A percentile compares a stretch with the other conserved stretches of the same genome.
phyloP scores from a whole-genome alignment of 164 flowering plant genomes.

The Macadamia tetraphylla region DNA sequence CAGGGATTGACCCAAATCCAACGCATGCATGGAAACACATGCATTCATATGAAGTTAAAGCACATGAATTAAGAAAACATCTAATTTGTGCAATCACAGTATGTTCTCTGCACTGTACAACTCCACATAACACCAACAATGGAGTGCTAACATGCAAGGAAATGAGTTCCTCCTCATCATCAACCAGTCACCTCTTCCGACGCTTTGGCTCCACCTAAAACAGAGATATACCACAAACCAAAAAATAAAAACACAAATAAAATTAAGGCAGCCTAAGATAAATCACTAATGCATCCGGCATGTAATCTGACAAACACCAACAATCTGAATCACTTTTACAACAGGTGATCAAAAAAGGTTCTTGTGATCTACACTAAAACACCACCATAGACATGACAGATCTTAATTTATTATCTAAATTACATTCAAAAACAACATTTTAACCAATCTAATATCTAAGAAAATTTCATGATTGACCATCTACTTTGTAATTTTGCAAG shows the following conservation, averaged over 20 bases:
- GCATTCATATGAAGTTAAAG: slow-evolving; percentile 11
- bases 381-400: too few species aligned
- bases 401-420: too few species aligned
- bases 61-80: slow-evolving; percentile 17
- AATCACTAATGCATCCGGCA: background rate
- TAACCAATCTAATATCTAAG: too few species aligned
- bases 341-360: background rate
- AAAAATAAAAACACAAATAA: background rate
- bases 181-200: slow-evolving; percentile 34
- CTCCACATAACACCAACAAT: slow-evolving; percentile 34
- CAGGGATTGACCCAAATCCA: background rate
- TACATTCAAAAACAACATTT: too few species aligned
- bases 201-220: slow-evolving; percentile 53
- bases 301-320: background rate
- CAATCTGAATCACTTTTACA: background rate
- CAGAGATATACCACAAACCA: background rate
- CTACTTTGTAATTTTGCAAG: too few species aligned
- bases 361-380: background rate
- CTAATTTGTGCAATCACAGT: slow-evolving; percentile 38
- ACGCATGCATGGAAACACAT: slow-evolving; percentile 2
- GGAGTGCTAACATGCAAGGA: slow-evolving; percentile 15
- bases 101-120: slow-evolving; percentile 61
- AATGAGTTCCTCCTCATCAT: slow-evolving; percentile 9
- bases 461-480: too few species aligned
- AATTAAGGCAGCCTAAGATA: background rate